A percentile compares a stretch with the other conserved stretches of the same genome.
phyloP scores from a whole-genome alignment of 1,284 basidiomycete species.

The Gymnopus androsaceus region DNA sequence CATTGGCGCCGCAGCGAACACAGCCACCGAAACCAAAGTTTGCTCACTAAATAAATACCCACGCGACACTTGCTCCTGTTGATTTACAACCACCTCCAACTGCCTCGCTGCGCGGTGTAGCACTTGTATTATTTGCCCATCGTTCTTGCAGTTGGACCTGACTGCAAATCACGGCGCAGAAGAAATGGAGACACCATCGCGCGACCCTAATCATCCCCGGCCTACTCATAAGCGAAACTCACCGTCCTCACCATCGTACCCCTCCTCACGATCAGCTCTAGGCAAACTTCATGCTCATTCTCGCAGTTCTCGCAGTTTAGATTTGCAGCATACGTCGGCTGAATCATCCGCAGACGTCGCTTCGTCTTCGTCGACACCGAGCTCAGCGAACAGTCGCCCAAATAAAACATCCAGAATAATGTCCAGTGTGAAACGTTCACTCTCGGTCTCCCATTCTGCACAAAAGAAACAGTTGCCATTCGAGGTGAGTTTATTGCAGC shows the following conservation, averaged over 20 bases:
- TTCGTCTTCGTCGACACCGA: background rate
- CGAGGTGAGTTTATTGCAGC: background rate
- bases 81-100: background rate
- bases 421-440: slow-evolving; percentile 43
- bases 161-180: background rate
- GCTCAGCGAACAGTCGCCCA: slow-evolving; percentile 1
- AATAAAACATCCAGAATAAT: slow-evolving; percentile 43
- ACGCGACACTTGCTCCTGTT: no score
- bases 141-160: no score
- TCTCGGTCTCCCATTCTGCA: slow-evolving; percentile 32
- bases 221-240: slow-evolving; percentile 14
- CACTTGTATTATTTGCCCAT: background rate
- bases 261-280: background rate
- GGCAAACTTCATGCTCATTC: slow-evolving; percentile 3
- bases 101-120: background rate
- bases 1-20: no score
- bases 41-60: no score
- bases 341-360: background rate
- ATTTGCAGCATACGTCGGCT: background rate
- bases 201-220: background rate
- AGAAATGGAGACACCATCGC: background rate
- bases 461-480: slow-evolving; percentile 35
- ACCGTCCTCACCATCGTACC: slow-evolving; percentile 2
- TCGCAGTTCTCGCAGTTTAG: slow-evolving; percentile 7
- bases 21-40: no score